Percentiles rank a stretch among this genome's conserved stretches.
These are phyloP conservation scores for Citrullus amarus DNA, from an alignment of 306 rosid species.

Conservation along the genomic window DNA sequence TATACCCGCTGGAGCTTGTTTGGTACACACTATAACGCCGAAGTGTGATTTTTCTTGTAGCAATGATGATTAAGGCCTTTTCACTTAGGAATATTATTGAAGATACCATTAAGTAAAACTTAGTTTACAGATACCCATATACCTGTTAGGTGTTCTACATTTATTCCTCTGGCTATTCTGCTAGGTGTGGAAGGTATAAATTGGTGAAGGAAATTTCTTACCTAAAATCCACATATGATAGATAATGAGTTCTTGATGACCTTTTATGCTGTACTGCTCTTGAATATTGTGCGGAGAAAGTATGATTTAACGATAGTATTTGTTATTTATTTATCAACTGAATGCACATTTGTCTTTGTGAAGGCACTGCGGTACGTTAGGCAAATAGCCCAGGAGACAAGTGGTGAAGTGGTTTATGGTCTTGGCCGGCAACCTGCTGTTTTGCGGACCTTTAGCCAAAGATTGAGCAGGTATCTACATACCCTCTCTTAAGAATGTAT, in stretches of 20 bases:
- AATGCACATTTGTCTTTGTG: conserved; percentile 14
- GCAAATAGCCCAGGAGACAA: conserved; percentile 92
- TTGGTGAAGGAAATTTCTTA: background rate
- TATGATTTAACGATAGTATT: background rate
- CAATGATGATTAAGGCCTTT: background rate
- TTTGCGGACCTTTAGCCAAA: conserved; percentile 86
- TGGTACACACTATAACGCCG: background rate
- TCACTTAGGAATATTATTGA: background rate
- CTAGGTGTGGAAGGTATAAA: background rate
- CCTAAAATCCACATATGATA: background rate
- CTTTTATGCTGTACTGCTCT: background rate
- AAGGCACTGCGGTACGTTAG: conserved; percentile 81
- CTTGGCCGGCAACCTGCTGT: conserved; percentile 97
- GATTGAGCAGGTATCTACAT: conserved; percentile 59
- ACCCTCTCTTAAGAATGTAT: background rate
- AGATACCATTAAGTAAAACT: background rate
- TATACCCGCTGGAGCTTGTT: background rate
- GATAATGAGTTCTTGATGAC: background rate
- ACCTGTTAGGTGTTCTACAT: background rate
- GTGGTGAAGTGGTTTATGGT: conserved; percentile 95
- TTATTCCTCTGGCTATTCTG: background rate
- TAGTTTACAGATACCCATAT: background rate
- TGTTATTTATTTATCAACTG: background rate
- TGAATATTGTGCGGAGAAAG: background rate
- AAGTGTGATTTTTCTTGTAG: background rate